A percentile compares a stretch with the other conserved stretches of the same genome.
These are phyloP conservation scores for Polyporus arcularius DNA, from an alignment of 768 basidiomycete genomes.

Conservation along the genomic window DNA sequence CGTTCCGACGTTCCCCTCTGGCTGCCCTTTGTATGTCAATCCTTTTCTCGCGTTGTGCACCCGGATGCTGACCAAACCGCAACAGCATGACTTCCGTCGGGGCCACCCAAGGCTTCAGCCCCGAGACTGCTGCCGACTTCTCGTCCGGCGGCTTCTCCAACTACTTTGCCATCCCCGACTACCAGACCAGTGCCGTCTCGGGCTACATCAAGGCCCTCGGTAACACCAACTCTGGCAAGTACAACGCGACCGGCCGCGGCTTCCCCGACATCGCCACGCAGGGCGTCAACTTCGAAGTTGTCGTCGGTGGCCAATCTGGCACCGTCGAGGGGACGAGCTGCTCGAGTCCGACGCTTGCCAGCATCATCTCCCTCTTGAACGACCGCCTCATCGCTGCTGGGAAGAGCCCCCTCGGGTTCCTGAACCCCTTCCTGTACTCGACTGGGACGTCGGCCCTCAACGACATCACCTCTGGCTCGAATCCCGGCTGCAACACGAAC, in stretches of 20 bases:
- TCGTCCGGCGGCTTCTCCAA: conserved; percentile 78
- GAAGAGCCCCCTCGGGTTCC: conserved; percentile 37
- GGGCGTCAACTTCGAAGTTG: conserved; percentile 47
- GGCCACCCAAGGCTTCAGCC: conserved; percentile 53
- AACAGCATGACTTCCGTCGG: conserved; percentile 57
- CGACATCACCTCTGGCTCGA: conserved; percentile 28
- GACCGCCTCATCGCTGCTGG: conserved; percentile 33
- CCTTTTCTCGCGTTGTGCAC: not conserved
- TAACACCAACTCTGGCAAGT: conserved; percentile 55
- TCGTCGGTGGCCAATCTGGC: conserved; percentile 36
- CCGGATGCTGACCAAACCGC: not conserved
- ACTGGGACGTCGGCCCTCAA: conserved; percentile 28
- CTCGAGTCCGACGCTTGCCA: conserved; percentile 62
- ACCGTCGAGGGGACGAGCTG: conserved; percentile 63
- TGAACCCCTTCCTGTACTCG: conserved; percentile 39
- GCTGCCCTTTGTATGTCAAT: conserved; percentile 40
- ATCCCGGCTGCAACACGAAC: conserved; percentile 37
- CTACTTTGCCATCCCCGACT: conserved; percentile 53
- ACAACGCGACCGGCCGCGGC: conserved; percentile 47
- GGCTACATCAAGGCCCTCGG: conserved; percentile 48
- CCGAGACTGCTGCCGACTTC: conserved; percentile 59
- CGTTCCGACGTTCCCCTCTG: conserved; percentile 52
- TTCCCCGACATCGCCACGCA: conserved; percentile 71
- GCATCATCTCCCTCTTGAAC: conserved; percentile 57
- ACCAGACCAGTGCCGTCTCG: conserved; percentile 49